Base-by-base conservation (phyloP, 2,329 filamentous ascomycete species). In the Trichoderma brevicompactum region DNA sequence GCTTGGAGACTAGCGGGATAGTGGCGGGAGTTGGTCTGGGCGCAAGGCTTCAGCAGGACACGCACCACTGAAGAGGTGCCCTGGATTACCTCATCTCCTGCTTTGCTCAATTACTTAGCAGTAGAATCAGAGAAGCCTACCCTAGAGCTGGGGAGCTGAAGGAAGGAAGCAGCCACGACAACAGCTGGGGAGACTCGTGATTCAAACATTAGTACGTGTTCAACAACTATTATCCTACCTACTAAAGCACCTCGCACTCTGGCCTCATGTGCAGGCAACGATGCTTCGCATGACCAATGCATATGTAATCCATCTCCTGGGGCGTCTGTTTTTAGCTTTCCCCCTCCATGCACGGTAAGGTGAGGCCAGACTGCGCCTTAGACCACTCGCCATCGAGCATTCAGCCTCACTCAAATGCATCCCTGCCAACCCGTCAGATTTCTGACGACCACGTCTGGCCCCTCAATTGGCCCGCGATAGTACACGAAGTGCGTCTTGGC, bases 11-110 rank as follows among this genome's bases (percentile, higher is more conserved):
- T 54, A 54, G 55, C 38, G 40, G 41, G 50, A n/a, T n/a, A 28
- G 23, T 5, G 5, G 23, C 5, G 23, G 23, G 23, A 28, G 50
- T 36, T 63, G 64, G 64, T 36, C 59, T 54, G 28, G 60, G 59
- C 65, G 61, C 62, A 67, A 67, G 65, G 65, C 65, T 67, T 67
- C 65, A 67, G 65, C 65, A 54, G 48, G 65, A 67, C 65, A 67
- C 65, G 65, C 65, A 66, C 64, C 56, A 65, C 64, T 50, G 38
- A 46, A 43, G n/a, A 23, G 15, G 53, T n/a, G 8, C n/a, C 12
- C 50, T 13, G 53, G 19, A 59, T 49, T 59, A 59, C 55, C 55
- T 59, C 55, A 59, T 53, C 23, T 53, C 23, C 60, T 15, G 58
- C 46, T 28, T 2, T 28, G 23, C 23, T 28, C 32, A 3, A 6